phyloP scores from a whole-genome alignment of 2,329 filamentous ascomycete species.

The Ophiostoma perfectum region DNA sequence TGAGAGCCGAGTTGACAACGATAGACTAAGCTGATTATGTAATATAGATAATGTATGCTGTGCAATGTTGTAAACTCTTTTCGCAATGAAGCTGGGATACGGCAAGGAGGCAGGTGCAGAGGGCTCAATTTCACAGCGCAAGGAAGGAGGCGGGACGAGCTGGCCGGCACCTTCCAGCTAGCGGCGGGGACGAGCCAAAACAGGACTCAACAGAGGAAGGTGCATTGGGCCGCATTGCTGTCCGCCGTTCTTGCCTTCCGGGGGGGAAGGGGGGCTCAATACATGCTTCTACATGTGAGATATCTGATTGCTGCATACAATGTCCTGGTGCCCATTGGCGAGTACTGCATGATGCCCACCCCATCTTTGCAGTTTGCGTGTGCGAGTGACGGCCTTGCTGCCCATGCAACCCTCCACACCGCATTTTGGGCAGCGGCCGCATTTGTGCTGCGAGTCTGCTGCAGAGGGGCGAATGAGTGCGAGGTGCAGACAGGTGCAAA shows the following conservation, averaged over 20 bases:
- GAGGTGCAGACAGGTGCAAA: not conserved
- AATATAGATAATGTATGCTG: not conserved
- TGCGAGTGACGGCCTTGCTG: not conserved
- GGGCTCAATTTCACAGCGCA: too few relatives aligned
- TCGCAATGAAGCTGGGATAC: not conserved
- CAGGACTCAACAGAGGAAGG: not conserved
- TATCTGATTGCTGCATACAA: slow-evolving; percentile 1
- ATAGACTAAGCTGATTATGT: not conserved
- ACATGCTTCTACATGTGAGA: too few relatives aligned
- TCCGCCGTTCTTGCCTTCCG: not conserved
- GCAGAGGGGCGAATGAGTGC: not conserved
- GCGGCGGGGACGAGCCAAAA: not conserved
- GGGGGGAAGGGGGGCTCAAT: not conserved
- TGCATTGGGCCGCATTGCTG: not conserved
- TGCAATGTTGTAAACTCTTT: not conserved
- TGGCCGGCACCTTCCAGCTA: slow-evolving; percentile 1
- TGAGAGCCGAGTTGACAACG: not conserved
- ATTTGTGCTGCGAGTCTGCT: not conserved
- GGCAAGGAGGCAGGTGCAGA: not conserved
- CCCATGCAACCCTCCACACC: slow-evolving; percentile 18
- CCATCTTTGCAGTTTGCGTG: not conserved
- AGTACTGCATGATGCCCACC: not conserved
- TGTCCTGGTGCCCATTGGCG: not conserved
- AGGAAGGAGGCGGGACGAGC: not conserved
- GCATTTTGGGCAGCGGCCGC: slow-evolving; percentile 20